Evolutionary conservation across 441 rosid genomes (phyloP), one percentile per base, ranked within the genome.

Genomic region (Erodium trifolium): DNA sequence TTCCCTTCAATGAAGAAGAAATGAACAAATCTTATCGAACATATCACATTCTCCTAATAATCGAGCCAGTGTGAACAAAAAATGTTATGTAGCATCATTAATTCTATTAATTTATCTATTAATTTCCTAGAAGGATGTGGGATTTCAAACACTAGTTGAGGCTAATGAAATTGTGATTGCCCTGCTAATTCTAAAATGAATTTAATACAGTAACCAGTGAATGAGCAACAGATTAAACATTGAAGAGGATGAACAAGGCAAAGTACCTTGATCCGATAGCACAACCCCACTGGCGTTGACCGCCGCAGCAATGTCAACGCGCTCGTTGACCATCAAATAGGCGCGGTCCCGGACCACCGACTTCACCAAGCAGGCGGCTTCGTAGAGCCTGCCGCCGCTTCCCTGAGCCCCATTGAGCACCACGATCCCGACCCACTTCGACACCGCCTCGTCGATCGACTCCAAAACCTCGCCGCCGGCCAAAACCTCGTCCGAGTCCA

Each of bases 241-340:
- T 37, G 43, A 37, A 6, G 43, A 37, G 43, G 43, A 37, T 37
- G 8, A 37, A 4, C 43, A 37, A 37, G 27, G 27, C 27, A 23
- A 23, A 23, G 43, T 3, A 91, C 99, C 96, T 80, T 90, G 87
- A 82, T 88, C 96, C 47, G 97, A 90, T 66, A 94, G 93, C 71
- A 88, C 83, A 65, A 94, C 99, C 31, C 99, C 99, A 67, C 85
- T 80, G 3, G 98, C 96, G 77, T 83, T 82, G 72, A 93, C 90
- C 63, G 93, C 96, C 3, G 95, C 78, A 19, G 93, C 96, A 34
- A 93, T 81, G 78, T 93, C 97, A 41, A 89, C 95, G 63, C 97
- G 87, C 78, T 93, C 95, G 1, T 85, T 76, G 34, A 93, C 80
- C 81, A 93, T 77, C 31, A 89, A 82, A 73, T 83, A 84, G 2